Percentiles rank a stretch among this genome's conserved stretches.
Conservation (phyloP, 192 early-diverging fungal genomes). For the Coemansia guatemalensis region DNA sequence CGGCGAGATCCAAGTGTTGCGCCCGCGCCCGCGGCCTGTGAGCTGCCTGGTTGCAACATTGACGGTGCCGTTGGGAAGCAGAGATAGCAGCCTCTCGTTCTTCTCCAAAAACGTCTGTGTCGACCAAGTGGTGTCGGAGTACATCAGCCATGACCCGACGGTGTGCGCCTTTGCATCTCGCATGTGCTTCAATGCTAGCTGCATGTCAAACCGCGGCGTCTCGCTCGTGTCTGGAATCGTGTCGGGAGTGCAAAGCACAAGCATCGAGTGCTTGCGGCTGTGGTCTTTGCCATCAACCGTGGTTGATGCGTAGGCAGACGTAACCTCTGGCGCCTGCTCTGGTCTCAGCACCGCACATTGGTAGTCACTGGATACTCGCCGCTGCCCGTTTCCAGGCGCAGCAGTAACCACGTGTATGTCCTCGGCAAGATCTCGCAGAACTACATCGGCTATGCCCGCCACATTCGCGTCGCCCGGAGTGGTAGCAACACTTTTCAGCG, state of each 20-base stretch:
- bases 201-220: conserved; percentile 64
- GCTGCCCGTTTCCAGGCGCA: conserved; percentile 10
- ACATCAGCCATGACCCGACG: conserved; percentile 77
- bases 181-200: conserved; percentile 55
- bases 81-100: conserved; percentile 68
- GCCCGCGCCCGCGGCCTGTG: conserved; percentile 86
- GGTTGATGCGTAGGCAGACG: not conserved
- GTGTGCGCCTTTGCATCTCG: conserved; percentile 44
- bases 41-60: conserved; percentile 80
- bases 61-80: conserved; percentile 76
- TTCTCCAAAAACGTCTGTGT: conserved; percentile 95
- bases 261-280: conserved; percentile 38
- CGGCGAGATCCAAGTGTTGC: conserved; percentile 95
- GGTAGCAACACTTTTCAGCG: conserved; percentile 24
- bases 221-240: conserved; percentile 40
- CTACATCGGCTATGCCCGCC: conserved; percentile 18
- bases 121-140: conserved; percentile 72
- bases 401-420: conserved; percentile 47
- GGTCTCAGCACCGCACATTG: conserved; percentile 24
- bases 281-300: not conserved
- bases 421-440: conserved; percentile 31
- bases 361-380: conserved; percentile 32
- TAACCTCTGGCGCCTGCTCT: conserved; percentile 2
- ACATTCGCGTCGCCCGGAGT: conserved; percentile 9
- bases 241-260: conserved; percentile 49